phyloP scores from a whole-genome alignment of 2,329 filamentous ascomycete genomes.

The Verticillium zaregamsianum region DNA sequence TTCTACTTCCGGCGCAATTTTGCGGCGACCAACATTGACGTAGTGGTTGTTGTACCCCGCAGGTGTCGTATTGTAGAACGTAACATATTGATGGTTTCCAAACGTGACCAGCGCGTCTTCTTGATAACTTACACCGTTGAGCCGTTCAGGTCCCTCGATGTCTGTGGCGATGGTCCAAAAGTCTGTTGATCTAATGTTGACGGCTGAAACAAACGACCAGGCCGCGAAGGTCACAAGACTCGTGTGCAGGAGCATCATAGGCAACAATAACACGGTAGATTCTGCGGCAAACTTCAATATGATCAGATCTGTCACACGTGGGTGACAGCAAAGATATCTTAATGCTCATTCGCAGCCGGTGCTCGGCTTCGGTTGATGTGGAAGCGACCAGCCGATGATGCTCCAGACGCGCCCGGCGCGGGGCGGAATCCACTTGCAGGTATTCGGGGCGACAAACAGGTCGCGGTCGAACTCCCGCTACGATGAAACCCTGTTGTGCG shows the following conservation, averaged over 20 bases:
- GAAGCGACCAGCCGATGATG: not conserved
- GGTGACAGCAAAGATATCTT: not conserved
- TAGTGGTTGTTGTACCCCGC: constrained; percentile 12
- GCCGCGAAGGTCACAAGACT: not conserved
- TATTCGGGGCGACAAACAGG: no score
- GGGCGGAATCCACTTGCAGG: no score
- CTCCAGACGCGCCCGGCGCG: not conserved
- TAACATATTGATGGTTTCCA: constrained; percentile 14
- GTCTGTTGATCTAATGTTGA: not conserved
- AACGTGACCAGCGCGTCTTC: constrained; percentile 14
- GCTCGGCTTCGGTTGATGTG: not conserved
- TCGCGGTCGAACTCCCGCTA: not conserved
- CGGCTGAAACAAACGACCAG: not conserved
- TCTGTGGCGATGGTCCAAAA: constrained; percentile 11
- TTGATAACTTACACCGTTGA: constrained; percentile 17
- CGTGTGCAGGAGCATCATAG: not conserved
- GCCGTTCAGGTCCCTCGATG: constrained; percentile 9
- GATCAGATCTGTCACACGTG: no score
- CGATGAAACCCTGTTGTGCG: not conserved
- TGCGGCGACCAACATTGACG: constrained; percentile 13
- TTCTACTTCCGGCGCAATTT: not conserved
- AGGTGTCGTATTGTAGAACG: constrained; percentile 14
- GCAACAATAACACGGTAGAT: no score
- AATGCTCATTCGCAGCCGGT: not conserved
- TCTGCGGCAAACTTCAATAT: no score